A percentile compares a stretch with the other conserved stretches of the same genome.
Evolutionary conservation across 805 yeast genomes (phyloP).

Genomic region (Nakazawaea siamensis): DNA sequence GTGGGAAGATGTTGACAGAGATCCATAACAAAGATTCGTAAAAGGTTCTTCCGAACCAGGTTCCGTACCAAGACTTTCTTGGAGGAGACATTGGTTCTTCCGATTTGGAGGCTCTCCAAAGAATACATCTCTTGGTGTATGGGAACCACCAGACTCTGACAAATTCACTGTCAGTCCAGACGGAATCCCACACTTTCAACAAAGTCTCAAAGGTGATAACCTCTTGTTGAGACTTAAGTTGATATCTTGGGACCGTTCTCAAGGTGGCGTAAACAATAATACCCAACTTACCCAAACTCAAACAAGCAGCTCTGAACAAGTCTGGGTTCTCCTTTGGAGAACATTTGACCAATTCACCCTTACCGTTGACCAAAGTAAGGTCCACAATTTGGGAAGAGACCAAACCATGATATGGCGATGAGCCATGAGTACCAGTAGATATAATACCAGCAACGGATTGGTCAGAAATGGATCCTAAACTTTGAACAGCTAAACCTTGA

Average conservation of each 20-base stretch:
- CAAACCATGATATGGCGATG: constrained; percentile 87
- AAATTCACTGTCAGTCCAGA: constrained; percentile 88
- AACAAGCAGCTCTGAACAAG: constrained; percentile 71
- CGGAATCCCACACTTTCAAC: constrained; percentile 60
- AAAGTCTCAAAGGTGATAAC: constrained; percentile 71
- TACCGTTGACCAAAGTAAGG: constrained; percentile 64
- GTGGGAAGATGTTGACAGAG: constrained; percentile 64
- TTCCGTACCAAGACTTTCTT: constrained; percentile 79
- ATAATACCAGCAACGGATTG: constrained; percentile 95
- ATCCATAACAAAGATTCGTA: constrained; percentile 77
- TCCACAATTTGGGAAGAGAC: constrained; percentile 83
- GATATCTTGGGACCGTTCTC: constrained; percentile 77
- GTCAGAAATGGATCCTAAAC: constrained; percentile 87
- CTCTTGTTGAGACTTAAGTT: constrained; percentile 73
- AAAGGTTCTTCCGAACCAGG: constrained; percentile 65
- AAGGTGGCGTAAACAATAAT: constrained; percentile 79
- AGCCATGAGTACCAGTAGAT: constrained; percentile 95
- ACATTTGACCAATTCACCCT: constrained; percentile 64
- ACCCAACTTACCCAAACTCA: constrained; percentile 89
- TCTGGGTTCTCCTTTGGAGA: constrained; percentile 56
- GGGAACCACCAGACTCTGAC: constrained; percentile 98
- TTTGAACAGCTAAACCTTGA: constrained; percentile 75
- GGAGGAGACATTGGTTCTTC: constrained; percentile 55
- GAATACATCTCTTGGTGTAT: constrained; percentile 72
- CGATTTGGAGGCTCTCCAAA: constrained; percentile 87